These are phyloP conservation scores for Trichophyton equinum DNA, from an alignment of 2,329 filamentous ascomycete genomes.

Conservation along the genomic window DNA sequence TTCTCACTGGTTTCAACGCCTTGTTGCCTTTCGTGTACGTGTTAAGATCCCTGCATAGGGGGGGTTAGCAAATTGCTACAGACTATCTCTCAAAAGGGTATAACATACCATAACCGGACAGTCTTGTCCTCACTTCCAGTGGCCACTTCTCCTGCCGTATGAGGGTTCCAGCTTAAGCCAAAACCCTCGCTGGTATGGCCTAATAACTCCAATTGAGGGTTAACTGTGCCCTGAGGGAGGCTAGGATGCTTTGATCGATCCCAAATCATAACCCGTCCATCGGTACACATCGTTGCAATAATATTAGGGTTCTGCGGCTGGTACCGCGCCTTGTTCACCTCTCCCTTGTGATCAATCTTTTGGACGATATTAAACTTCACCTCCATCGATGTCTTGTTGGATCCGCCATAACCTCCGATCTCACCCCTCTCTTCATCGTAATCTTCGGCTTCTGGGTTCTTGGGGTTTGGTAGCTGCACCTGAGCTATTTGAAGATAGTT, in stretches of 20 bases:
- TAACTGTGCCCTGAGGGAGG: constrained; percentile 59
- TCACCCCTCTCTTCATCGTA: constrained; percentile 89
- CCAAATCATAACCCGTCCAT: constrained; percentile 82
- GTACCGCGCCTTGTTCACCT: constrained; percentile 97
- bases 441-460: constrained; percentile 56
- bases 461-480: constrained; percentile 76
- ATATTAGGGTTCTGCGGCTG: constrained; percentile 96
- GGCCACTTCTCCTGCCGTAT: constrained; percentile 65
- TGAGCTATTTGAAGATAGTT: constrained; percentile 95
- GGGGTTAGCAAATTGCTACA: not conserved
- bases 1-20: constrained; percentile 56
- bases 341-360: constrained; percentile 88
- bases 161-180: constrained; percentile 83
- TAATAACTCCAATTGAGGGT: constrained; percentile 69
- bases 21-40: constrained; percentile 58
- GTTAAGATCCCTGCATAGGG: constrained; percentile 56
- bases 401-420: constrained; percentile 73
- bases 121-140: constrained; percentile 89
- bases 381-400: constrained; percentile 53
- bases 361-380: constrained; percentile 88
- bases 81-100: not conserved
- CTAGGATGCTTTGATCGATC: constrained; percentile 89
- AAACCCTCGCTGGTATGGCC: constrained; percentile 87
- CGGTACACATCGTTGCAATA: constrained; percentile 82
- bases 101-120: constrained; percentile 69